phyloP scores from a whole-genome alignment of 2,329 filamentous ascomycete species.

The Metarhizium album region DNA sequence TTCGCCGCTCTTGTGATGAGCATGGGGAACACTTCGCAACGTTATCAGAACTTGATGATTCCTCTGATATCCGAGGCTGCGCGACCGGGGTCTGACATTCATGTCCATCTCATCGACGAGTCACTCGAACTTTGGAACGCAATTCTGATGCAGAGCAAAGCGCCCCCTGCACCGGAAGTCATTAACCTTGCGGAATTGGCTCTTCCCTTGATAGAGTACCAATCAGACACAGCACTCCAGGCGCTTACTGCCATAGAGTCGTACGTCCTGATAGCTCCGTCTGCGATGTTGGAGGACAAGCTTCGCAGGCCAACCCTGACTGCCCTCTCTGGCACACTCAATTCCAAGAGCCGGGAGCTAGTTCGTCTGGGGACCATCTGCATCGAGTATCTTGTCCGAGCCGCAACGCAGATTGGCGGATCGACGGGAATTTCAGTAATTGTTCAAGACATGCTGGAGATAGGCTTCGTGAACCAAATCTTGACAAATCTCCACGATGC shows the following conservation, averaged over 20 bases:
- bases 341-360: conserved; percentile 45
- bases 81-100: conserved; percentile 61
- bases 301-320: conserved; percentile 39
- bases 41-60: conserved; percentile 70
- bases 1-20: conserved; percentile 77
- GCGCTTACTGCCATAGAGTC: conserved; percentile 56
- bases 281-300: conserved; percentile 49
- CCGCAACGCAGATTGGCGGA: conserved; percentile 52
- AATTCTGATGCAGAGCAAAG: conserved; percentile 55
- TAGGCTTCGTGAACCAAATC: conserved; percentile 51
- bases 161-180: conserved; percentile 52
- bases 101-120: conserved; percentile 82
- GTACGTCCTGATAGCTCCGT: conserved; percentile 60
- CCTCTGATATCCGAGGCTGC: conserved; percentile 75
- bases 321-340: conserved; percentile 39
- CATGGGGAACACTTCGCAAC: conserved; percentile 65
- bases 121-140: conserved; percentile 81
- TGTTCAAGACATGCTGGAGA: conserved; percentile 53
- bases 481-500: conserved; percentile 56
- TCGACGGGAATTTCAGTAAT: conserved; percentile 50
- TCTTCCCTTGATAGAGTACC: conserved; percentile 56
- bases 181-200: conserved; percentile 50
- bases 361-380: conserved; percentile 47
- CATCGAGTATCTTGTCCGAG: conserved; percentile 54
- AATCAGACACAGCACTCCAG: conserved; percentile 50